These are phyloP conservation scores for Stereum hirsutum DNA, from an alignment of 1,284 basidiomycete species.

Conservation along the genomic window DNA sequence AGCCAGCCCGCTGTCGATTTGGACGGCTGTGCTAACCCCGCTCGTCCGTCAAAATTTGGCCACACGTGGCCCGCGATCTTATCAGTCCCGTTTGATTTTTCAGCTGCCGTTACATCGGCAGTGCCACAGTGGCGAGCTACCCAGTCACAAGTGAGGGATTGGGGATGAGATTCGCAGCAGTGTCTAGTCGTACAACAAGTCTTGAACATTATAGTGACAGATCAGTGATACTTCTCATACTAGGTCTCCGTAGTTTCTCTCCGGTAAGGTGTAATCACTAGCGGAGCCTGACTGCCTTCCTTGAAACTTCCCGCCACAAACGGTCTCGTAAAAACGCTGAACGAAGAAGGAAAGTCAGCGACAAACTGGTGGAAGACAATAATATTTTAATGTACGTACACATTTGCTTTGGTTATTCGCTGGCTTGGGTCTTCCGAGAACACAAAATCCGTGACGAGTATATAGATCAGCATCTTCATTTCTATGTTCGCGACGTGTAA, in stretches of 20 bases:
- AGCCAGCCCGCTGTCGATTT: too few species aligned
- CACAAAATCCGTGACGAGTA: conserved; percentile 56
- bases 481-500: conserved; percentile 72
- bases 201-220: neutral
- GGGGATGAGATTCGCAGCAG: neutral
- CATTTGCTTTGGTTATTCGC: conserved; percentile 57
- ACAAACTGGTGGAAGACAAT: conserved; percentile 1
- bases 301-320: conserved; percentile 50
- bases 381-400: conserved; percentile 35
- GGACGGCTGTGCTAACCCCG: too few species aligned
- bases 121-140: too few species aligned
- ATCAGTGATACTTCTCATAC: conserved; percentile 1
- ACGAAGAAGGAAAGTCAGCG: conserved; percentile 6
- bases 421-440: conserved; percentile 48
- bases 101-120: too few species aligned
- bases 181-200: neutral
- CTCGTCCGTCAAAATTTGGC: too few species aligned
- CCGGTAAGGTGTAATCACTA: conserved; percentile 41
- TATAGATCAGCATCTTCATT: conserved; percentile 68
- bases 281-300: conserved; percentile 62
- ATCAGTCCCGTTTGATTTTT: too few species aligned
- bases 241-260: too few species aligned
- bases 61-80: too few species aligned
- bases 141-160: too few species aligned
- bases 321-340: conserved; percentile 69